A percentile compares a stretch with the other conserved stretches of the same genome.
phyloP scores from a whole-genome alignment of 345 rosid species.

The Dipteronia sinensis region DNA sequence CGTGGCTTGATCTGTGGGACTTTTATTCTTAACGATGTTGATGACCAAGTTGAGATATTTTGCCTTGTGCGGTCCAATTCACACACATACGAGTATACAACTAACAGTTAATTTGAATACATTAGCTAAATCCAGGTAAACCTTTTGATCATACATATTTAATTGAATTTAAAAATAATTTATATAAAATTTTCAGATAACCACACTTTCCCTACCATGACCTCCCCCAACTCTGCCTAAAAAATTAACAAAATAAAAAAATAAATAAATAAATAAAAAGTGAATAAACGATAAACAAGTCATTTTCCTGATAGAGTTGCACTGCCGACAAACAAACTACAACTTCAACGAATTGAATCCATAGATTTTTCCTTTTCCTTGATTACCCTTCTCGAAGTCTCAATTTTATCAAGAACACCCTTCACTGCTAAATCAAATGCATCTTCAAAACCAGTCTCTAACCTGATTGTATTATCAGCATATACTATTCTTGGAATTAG shows the following conservation, averaged over 20 bases:
- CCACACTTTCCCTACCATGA: not conserved
- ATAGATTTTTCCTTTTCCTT: not conserved
- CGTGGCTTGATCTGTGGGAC: too few species aligned
- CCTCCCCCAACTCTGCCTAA: not conserved
- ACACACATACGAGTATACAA: too few species aligned
- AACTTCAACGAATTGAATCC: too few species aligned
- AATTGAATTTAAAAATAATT: not conserved
- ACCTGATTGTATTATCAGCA: not conserved
- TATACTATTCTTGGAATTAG: conserved; percentile 34
- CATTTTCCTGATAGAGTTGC: too few species aligned
- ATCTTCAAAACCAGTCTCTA: conserved; percentile 25
- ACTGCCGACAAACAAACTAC: too few species aligned
- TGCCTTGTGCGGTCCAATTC: too few species aligned
- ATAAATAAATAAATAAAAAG: not conserved
- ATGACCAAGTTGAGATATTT: too few species aligned
- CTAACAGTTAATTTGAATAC: too few species aligned
- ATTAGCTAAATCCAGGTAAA: too few species aligned
- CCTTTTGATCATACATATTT: not conserved
- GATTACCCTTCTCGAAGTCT: not conserved
- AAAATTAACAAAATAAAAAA: too few species aligned
- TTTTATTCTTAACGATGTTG: too few species aligned
- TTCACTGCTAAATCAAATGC: conserved; percentile 36
- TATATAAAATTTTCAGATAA: too few species aligned
- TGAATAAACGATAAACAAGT: not conserved
- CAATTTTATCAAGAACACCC: conserved; percentile 26